phyloP scores from a whole-genome alignment of 2,329 filamentous ascomycete genomes.

The Celoporthe dispersa region DNA sequence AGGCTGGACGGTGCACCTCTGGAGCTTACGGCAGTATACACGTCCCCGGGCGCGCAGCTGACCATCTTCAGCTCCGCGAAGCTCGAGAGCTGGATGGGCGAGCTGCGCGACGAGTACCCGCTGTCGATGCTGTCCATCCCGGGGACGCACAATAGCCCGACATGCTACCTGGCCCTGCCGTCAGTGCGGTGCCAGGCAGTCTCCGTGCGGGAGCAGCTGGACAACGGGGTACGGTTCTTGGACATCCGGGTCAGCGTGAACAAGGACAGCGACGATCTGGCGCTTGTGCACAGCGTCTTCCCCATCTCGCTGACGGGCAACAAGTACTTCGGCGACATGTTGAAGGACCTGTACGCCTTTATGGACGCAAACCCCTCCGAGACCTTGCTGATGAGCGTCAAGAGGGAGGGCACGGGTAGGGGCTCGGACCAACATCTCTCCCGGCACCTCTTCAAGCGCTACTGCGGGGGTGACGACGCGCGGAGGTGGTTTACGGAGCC shows the following conservation, averaged over 20 bases:
- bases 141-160: slow-evolving; percentile 94
- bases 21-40: slow-evolving; percentile 70
- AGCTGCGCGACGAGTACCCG: slow-evolving; percentile 71
- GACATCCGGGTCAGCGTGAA: slow-evolving; percentile 76
- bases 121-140: slow-evolving; percentile 86
- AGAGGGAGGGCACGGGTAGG: slow-evolving; percentile 85
- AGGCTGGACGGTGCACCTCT: slow-evolving; percentile 37
- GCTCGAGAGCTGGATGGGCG: slow-evolving; percentile 79
- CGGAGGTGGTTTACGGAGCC: slow-evolving; percentile 78
- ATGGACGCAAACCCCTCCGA: slow-evolving; percentile 79
- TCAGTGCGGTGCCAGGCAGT: slow-evolving; percentile 93
- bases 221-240: slow-evolving; percentile 91
- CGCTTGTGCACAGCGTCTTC: slow-evolving; percentile 89
- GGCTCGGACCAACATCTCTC: slow-evolving; percentile 80
- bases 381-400: slow-evolving; percentile 83
- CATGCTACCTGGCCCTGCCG: slow-evolving; percentile 80
- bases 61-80: slow-evolving; percentile 73
- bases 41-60: slow-evolving; percentile 58
- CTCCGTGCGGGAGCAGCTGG: slow-evolving; percentile 74
- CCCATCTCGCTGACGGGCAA: slow-evolving; percentile 82
- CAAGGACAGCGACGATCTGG: slow-evolving; percentile 65
- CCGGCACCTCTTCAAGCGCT: slow-evolving; percentile 73
- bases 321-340: slow-evolving; percentile 77
- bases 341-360: slow-evolving; percentile 74
- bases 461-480: slow-evolving; percentile 59